Base-by-base conservation (phyloP, 1,139 yeast genomes). In the Magnusiomyces ingens region DNA sequence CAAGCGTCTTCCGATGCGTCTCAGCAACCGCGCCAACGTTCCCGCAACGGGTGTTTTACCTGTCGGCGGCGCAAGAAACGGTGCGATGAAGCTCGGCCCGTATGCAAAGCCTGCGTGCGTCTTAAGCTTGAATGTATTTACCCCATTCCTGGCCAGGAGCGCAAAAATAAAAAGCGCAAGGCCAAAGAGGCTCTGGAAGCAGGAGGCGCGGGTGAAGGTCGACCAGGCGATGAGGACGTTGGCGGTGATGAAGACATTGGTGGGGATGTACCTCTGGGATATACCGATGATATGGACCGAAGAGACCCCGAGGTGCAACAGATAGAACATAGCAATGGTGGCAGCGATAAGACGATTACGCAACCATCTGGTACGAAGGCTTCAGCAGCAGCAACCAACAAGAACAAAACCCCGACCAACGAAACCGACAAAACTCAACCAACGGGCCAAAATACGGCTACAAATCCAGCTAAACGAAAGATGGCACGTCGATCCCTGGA, bases 21-120 rank as follows among this genome's bases (percentile, higher is more conserved):
- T 26, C 32, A 32, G 22, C 50, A 48, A 37, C 45, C 52, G 1
- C 48, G 49, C 17, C 52, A 51, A 18, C 59, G 72, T 35, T 67
- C 72, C n/a, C 64, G 73, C 51, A 74, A 73, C 59, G 93, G 93
- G 0, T 85, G 93, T 64, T 68, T 83, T 47, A 83, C 90, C 0
- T 85, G 93, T 62, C 80, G 88, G 56, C 75, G 77, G 48, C 70
- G 93, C 44, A 85, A 85, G 62, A 85, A 85, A 67, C 79, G 87
- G 59, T 85, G 93, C 62, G 81, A 84, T 62, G 93, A 85, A 64
- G 65, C 65, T 0, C 74, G 74, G 54, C 93, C 93, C 1, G 63
- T 64, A 2, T 85, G 93, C 62, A 65, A 72, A 0, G 87, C 84
- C 54, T 84, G 90, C 65, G 55, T 63, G 4, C 68, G 90, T 55